Percentiles rank a stretch among this genome's conserved stretches.
phyloP scores from a whole-genome alignment of 768 basidiomycete genomes.

The Cyclocybe cylindracea region DNA sequence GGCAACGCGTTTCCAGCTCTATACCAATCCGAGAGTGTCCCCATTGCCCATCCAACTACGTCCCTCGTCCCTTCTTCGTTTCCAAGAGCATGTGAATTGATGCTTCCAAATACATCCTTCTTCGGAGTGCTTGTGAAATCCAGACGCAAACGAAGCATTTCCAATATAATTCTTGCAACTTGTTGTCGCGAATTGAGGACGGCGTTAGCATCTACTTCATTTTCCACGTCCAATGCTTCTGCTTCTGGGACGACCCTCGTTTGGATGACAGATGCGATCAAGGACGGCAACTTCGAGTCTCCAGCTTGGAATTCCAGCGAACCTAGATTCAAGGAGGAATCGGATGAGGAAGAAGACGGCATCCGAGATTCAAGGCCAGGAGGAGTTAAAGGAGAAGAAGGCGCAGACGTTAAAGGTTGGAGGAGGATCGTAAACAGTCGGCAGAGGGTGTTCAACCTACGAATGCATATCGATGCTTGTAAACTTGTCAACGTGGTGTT shows the following conservation, averaged over 20 bases:
- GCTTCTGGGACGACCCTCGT: constrained; percentile 52
- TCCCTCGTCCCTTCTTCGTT: constrained; percentile 4
- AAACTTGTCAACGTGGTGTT: constrained; percentile 40
- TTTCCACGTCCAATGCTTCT: constrained; percentile 32
- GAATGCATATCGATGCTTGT: constrained; percentile 44
- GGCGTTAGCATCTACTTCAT: constrained; percentile 11
- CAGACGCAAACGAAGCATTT: constrained; percentile 24
- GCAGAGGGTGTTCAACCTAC: constrained; percentile 43
- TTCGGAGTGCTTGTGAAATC: constrained; percentile 10
- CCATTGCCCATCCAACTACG: constrained; percentile 18
- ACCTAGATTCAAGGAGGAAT: constrained; percentile 1
- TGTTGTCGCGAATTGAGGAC: constrained; percentile 35
- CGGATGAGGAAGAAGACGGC: constrained; percentile 7
- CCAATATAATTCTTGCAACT: constrained; percentile 45
- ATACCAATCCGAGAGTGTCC: constrained; percentile 21
- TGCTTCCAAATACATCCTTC: constrained; percentile 21
- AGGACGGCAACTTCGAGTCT: constrained; percentile 21
- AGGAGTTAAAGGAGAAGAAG: constrained; percentile 5
- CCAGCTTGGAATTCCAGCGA: not conserved
- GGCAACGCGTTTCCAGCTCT: constrained; percentile 8
- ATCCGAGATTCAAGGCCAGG: constrained; percentile 1
- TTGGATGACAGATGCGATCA: constrained; percentile 39
- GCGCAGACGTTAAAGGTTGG: constrained; percentile 24
- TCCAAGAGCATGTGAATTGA: not conserved
- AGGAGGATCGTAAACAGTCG: constrained; percentile 34